Base-by-base conservation (phyloP, 805 yeast species). In the Pichia cabralensis region DNA sequence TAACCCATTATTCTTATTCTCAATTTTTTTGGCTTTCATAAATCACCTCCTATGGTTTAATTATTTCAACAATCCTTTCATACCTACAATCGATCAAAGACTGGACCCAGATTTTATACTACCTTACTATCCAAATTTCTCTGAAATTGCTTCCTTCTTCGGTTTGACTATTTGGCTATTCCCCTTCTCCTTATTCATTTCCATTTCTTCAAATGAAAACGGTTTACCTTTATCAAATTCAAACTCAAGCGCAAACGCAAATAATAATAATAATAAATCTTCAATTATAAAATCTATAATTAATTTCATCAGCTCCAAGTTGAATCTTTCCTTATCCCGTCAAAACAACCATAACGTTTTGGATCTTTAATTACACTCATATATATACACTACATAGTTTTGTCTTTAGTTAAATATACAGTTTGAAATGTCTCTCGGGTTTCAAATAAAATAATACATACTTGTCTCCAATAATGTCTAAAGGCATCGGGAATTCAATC, bases 81-180 rank as follows among this genome's bases (percentile, higher is more conserved):
- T 82, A 19, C 89, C 95, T 9, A 77, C 92, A 26, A 67, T 80
- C 44, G 66, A 68, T 41, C 71, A 64, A 43, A 56, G 81, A 46
- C 61, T 78, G 49, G 66, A 61, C 44, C 69, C 82, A 31, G 66
- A 67, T 31, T 79, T 76, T 49, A 58, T 58, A 16, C 72, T 82
- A 30, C 81, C 80, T 11, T 70, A 73, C 30, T 71, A 83, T 35
- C 94, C 95, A 2, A 67, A 80, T 10, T 89, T 89, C 51, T 66
- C 86, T 1, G 95, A 92, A 53, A 83, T 92, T 4, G 83, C 96
- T n/a, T 80, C 96, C 3, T 92, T 92, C 56, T 88, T 92, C 53
- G 98, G 96, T 1, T 60, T 92, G 27, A 78, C 92, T 48, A 77
- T 92, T 14, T 92, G 98, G 98, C 68, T 89, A 39, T 72, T 92